These are phyloP conservation scores for Solanum sejunctum DNA, from an alignment of 257 asterid genomes.

Conservation along the genomic window DNA sequence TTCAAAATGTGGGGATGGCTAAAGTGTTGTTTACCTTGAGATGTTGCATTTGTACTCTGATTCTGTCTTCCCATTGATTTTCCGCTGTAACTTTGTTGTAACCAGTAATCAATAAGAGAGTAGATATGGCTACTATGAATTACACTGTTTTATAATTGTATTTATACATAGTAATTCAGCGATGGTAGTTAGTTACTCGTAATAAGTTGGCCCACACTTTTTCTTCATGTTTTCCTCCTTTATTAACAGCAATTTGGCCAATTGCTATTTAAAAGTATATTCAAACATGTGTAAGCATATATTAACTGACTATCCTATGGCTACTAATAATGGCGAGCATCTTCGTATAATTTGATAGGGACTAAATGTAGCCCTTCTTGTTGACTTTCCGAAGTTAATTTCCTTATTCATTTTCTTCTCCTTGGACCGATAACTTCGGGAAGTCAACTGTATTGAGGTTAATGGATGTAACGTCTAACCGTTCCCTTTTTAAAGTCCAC, in stretches of 20 bases:
- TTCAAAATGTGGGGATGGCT: slow-evolving; percentile 18
- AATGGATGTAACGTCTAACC: not conserved
- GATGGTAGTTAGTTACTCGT: not conserved
- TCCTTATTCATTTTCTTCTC: not conserved
- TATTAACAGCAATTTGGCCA: not conserved
- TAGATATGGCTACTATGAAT: not conserved
- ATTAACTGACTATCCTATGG: not conserved
- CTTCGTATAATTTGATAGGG: not conserved
- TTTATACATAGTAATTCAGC: not conserved
- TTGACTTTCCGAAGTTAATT: not conserved
- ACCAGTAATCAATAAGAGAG: not conserved
- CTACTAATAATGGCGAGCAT: not conserved
- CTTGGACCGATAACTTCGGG: not conserved
- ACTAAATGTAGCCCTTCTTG: not conserved
- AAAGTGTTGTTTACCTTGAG: slow-evolving; percentile 9
- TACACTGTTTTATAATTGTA: not conserved
- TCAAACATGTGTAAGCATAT: not conserved
- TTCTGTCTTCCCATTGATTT: not conserved
- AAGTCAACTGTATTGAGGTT: not conserved
- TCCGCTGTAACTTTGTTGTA: not conserved
- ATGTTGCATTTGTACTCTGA: not conserved
- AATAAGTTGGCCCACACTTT: not conserved
- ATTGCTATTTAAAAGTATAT: not conserved
- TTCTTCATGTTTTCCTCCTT: not conserved
- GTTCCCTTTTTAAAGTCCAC: not conserved